Percentiles rank a stretch among this genome's conserved stretches.
Evolutionary conservation across 257 asterid species (phyloP).

Genomic region (Fraxinus quadrangulata): DNA sequence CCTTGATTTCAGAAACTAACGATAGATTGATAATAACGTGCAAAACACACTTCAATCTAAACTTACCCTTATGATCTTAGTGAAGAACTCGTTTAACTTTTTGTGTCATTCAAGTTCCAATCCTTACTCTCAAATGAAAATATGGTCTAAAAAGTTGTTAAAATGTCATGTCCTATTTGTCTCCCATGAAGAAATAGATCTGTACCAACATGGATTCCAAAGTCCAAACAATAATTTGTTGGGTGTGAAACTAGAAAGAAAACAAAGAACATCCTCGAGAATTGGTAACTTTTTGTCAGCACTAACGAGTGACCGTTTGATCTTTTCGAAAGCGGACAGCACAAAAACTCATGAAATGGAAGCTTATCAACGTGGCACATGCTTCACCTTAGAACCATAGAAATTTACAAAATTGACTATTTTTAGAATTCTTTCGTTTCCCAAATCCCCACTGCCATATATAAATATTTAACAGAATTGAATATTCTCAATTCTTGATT

Average conservation of each 20-base stretch:
- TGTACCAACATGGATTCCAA: background rate
- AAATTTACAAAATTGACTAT: conserved; percentile 31
- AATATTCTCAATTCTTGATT: background rate
- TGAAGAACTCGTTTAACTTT: too few relatives aligned
- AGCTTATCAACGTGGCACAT: conserved; percentile 25
- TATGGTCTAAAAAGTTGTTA: too few relatives aligned
- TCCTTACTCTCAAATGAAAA: too few relatives aligned
- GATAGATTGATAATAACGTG: too few relatives aligned
- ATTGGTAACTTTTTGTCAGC: background rate
- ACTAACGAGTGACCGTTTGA: background rate
- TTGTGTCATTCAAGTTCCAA: too few relatives aligned
- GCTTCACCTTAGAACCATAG: conserved; percentile 2
- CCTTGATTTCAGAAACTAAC: too few relatives aligned
- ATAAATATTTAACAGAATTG: background rate
- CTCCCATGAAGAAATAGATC: background rate
- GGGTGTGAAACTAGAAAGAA: background rate
- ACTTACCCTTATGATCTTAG: too few relatives aligned
- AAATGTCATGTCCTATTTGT: too few relatives aligned
- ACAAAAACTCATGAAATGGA: conserved; percentile 20
- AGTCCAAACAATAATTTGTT: background rate
- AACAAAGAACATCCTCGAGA: background rate
- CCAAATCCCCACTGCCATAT: conserved; percentile 20
- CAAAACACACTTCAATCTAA: too few relatives aligned
- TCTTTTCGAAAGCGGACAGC: conserved; percentile 12
- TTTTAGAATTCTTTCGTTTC: conserved; percentile 28